phyloP scores from a whole-genome alignment of 805 yeast species.

The Ogataea chonburiensis region DNA sequence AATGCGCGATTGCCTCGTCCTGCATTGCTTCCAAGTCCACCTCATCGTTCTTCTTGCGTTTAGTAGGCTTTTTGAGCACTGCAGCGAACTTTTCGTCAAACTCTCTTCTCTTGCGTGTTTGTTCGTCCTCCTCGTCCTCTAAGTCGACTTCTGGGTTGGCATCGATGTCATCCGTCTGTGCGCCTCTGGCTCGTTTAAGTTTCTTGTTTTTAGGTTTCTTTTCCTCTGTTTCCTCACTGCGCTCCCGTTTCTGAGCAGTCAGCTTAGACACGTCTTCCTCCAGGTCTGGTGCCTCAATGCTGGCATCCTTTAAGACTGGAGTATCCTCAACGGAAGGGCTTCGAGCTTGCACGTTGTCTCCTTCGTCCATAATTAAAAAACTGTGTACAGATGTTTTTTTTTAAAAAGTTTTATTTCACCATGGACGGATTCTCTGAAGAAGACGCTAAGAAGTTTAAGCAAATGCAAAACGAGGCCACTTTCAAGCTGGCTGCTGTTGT shows the following conservation, averaged over 20 bases:
- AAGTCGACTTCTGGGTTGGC: conserved; percentile 8
- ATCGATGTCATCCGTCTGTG: conserved; percentile 6
- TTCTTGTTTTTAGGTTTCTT: conserved; percentile 15
- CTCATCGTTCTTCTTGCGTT: conserved; percentile 73
- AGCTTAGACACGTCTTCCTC: conserved; percentile 13
- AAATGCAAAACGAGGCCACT: conserved; percentile 59
- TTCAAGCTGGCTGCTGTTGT: conserved; percentile 57
- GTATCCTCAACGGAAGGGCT: conserved; percentile 1
- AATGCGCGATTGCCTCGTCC: conserved; percentile 79
- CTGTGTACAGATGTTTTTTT: conserved; percentile 12
- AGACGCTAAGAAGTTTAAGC: conserved; percentile 54
- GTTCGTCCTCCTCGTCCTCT: conserved; percentile 28
- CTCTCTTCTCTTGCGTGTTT: conserved; percentile 58
- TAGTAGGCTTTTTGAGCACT: conserved; percentile 62
- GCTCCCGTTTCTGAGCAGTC: conserved; percentile 8
- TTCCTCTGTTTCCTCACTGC: conserved; percentile 10
- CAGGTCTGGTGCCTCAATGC: conserved; percentile 3
- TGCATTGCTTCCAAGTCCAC: conserved; percentile 94
- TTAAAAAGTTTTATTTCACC: conserved; percentile 8
- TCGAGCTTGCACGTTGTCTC: conserved; percentile 4
- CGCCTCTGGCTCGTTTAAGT: conserved; percentile 15
- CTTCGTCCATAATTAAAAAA: conserved; percentile 10
- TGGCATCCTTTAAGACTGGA: neutral
- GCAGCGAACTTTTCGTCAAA: conserved; percentile 81
- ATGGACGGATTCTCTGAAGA: conserved; percentile 35